A percentile compares a stretch with the other conserved stretches of the same genome.
These are phyloP conservation scores for Fragilariopsis cylindrus DNA, from an alignment of 108 stramenopile genomes.

Conservation along the genomic window DNA sequence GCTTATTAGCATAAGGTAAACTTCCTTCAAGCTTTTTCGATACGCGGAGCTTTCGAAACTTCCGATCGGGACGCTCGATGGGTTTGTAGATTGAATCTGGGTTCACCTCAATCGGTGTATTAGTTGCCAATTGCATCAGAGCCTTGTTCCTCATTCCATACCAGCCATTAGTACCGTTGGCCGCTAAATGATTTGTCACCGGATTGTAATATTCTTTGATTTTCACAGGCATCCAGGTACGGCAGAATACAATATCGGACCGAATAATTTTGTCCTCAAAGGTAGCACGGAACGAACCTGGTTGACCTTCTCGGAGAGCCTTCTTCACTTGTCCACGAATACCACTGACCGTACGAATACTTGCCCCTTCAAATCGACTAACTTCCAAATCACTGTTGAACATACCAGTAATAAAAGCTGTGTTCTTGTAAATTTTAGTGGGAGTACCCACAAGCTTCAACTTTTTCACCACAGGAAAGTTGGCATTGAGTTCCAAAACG, in stretches of 20 bases:
- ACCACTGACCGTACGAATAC: slow-evolving; percentile 94
- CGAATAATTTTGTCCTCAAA: slow-evolving; percentile 99
- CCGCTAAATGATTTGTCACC: slow-evolving; percentile 83
- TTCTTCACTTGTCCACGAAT: slow-evolving; percentile 97
- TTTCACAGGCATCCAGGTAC: slow-evolving; percentile 98
- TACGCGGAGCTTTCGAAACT: slow-evolving; percentile 83
- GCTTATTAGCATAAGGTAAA: slow-evolving; percentile 93
- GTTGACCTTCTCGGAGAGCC: slow-evolving; percentile 85
- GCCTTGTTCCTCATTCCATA: slow-evolving; percentile 92
- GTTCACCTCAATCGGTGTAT: slow-evolving; percentile 90
- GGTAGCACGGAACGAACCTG: slow-evolving; percentile 93
- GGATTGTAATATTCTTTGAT: slow-evolving; percentile 95
- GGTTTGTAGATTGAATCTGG: slow-evolving; percentile 98
- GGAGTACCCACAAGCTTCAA: slow-evolving; percentile 98
- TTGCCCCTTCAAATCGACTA: slow-evolving; percentile 91
- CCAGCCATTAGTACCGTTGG: slow-evolving; percentile 68
- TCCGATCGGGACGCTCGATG: slow-evolving; percentile 81
- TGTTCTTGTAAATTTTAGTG: slow-evolving; percentile 94
- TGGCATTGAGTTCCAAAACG: slow-evolving; percentile 90
- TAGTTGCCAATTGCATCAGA: slow-evolving; percentile 86
- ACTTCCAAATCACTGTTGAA: slow-evolving; percentile 99
- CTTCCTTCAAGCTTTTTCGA: slow-evolving; percentile 90
- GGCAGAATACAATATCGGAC: slow-evolving; percentile 96
- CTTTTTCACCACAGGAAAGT: slow-evolving; percentile 96
- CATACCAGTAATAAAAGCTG: slow-evolving; percentile 98